These are phyloP conservation scores for Globisporangium emineosum DNA, from an alignment of 352 stramenopile species.

Conservation along the genomic window DNA sequence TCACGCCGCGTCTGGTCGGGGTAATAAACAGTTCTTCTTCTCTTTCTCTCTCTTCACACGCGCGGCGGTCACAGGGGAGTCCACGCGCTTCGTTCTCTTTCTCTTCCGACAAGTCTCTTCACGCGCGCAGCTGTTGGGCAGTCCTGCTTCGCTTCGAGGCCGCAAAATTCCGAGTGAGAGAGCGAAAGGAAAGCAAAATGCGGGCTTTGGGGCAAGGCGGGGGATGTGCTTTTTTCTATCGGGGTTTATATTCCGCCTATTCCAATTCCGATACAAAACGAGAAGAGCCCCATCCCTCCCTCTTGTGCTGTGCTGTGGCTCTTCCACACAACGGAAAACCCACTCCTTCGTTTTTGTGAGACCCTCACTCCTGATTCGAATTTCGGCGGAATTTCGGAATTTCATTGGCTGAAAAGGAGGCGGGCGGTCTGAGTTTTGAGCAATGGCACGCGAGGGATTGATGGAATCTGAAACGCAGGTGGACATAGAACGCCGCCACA, in stretches of 20 bases:
- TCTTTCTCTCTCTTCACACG: slow-evolving; percentile 6
- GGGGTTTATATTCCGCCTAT: background rate
- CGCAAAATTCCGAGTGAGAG: slow-evolving; percentile 9
- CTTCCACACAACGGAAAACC: background rate
- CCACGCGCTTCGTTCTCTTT: slow-evolving; percentile 6
- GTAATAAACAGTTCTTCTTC: background rate
- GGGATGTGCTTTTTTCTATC: background rate
- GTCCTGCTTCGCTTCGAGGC: slow-evolving; percentile 5
- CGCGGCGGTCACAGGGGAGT: background rate
- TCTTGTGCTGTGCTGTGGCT: too few species aligned
- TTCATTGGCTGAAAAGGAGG: background rate
- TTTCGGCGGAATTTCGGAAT: background rate
- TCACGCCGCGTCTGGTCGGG: background rate
- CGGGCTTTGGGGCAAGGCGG: too few species aligned
- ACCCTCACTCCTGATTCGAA: slow-evolving; percentile 4
- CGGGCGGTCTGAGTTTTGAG: background rate
- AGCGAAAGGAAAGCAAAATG: background rate
- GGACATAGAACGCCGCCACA: slow-evolving; percentile 1
- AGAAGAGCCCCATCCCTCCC: background rate
- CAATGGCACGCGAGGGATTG: background rate
- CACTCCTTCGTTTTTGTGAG: background rate
- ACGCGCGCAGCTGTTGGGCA: background rate
- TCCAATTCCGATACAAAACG: background rate
- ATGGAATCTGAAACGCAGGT: slow-evolving; percentile 11
- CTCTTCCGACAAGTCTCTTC: slow-evolving; percentile 6